Conservation (phyloP, 2,329 filamentous ascomycete species). For the Ciborinia camelliae region DNA sequence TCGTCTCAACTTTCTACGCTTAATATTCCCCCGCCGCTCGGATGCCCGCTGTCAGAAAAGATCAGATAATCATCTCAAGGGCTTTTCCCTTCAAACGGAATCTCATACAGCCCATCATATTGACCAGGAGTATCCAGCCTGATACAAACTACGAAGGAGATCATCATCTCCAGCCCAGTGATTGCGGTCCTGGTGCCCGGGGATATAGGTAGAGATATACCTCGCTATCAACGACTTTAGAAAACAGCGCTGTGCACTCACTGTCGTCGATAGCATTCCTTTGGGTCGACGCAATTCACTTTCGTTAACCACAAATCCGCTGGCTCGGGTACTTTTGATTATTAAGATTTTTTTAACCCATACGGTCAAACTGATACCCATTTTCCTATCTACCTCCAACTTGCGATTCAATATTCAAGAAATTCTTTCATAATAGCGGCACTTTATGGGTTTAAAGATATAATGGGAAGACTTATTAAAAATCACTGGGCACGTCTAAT, state of each 20-base stretch:
- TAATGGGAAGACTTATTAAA: slow-evolving; percentile 97
- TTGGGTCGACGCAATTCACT: slow-evolving; percentile 38
- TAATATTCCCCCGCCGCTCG: slow-evolving; percentile 40
- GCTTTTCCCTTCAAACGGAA: slow-evolving; percentile 45
- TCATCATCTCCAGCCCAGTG: slow-evolving; percentile 32
- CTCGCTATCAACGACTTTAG: slow-evolving; percentile 17
- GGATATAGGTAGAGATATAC: slow-evolving; percentile 41
- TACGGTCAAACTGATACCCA: slow-evolving; percentile 27
- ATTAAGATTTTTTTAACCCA: slow-evolving; percentile 28
- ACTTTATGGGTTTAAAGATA: neutral
- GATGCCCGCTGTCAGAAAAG: slow-evolving; percentile 53
- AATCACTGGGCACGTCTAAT: slow-evolving; percentile 98
- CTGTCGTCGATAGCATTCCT: slow-evolving; percentile 52
- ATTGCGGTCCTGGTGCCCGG: slow-evolving; percentile 29
- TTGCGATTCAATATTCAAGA: slow-evolving; percentile 23
- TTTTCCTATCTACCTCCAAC: slow-evolving; percentile 27
- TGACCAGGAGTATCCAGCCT: slow-evolving; percentile 40
- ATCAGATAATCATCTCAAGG: slow-evolving; percentile 50
- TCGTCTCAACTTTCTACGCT: slow-evolving; percentile 11
- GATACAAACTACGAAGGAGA: slow-evolving; percentile 37
- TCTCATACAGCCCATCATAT: slow-evolving; percentile 36
- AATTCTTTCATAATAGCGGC: neutral
- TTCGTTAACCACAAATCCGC: slow-evolving; percentile 40
- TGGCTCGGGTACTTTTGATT: slow-evolving; percentile 51
- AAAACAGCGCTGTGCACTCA: slow-evolving; percentile 46